A percentile compares a stretch with the other conserved stretches of the same genome.
Conservation (phyloP, 176 grass and related monocot species). For the Dactylis glomerata region DNA sequence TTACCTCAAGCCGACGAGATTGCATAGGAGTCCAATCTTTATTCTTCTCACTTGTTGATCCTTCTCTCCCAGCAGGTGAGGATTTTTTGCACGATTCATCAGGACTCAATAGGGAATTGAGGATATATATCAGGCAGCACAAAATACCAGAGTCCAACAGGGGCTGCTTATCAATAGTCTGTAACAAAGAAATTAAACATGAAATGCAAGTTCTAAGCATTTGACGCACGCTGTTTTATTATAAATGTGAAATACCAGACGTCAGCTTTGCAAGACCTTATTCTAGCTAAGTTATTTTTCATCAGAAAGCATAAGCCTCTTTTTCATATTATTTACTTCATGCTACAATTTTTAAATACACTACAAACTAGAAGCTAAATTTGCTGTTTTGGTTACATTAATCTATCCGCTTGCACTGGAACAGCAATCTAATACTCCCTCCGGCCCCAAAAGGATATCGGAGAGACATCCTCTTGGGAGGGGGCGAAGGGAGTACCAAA, state of each 20-base stretch:
- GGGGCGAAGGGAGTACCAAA: too few species aligned
- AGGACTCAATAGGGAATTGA: constrained; percentile 79
- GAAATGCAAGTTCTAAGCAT: constrained; percentile 28
- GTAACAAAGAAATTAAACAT: constrained; percentile 55
- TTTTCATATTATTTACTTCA: constrained; percentile 8
- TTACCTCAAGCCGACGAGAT: constrained; percentile 88
- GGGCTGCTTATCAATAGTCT: constrained; percentile 89
- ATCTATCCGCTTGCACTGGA: background rate
- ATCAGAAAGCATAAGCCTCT: constrained; percentile 16
- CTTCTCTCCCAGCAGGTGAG: constrained; percentile 34
- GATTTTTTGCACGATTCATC: constrained; percentile 55
- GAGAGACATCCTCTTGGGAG: too few species aligned
- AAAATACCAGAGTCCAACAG: constrained; percentile 98
- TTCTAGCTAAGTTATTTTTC: constrained; percentile 16
- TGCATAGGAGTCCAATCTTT: constrained; percentile 44
- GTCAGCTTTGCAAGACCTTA: constrained; percentile 10
- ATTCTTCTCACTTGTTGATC: constrained; percentile 58
- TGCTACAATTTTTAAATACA: constrained; percentile 1
- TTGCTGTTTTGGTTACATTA: background rate
- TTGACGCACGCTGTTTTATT: constrained; percentile 11
- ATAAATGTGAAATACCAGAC: constrained; percentile 19
- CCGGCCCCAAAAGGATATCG: too few species aligned
- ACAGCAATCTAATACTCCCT: constrained; percentile 13
- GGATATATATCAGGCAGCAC: constrained; percentile 92
- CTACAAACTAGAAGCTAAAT: constrained; percentile 20